These are phyloP conservation scores for Chaetomidium leptoderma DNA, from an alignment of 495 filamentous ascomycete species.

Conservation along the genomic window DNA sequence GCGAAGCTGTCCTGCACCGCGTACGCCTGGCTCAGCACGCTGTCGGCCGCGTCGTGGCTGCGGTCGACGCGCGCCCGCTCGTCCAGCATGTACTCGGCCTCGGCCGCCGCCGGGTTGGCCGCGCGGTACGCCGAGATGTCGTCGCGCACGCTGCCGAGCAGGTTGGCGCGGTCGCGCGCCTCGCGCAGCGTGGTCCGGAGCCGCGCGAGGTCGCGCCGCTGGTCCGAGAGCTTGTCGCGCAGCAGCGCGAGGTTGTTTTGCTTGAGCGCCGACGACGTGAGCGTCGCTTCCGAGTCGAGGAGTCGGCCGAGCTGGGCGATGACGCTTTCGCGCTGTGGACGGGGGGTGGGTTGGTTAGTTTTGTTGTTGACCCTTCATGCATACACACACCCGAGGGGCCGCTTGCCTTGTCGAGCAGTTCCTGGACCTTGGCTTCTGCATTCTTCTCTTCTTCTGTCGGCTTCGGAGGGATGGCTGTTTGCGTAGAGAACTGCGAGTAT, in stretches of 20 bases:
- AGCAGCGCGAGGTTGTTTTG: slow-evolving; percentile 91
- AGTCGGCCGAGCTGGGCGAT: slow-evolving; percentile 81
- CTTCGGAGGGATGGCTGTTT: slow-evolving; percentile 71
- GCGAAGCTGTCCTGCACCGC: slow-evolving; percentile 91
- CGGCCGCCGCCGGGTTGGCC: slow-evolving; percentile 71
- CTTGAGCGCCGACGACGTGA: slow-evolving; percentile 85
- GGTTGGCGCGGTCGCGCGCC: slow-evolving; percentile 78
- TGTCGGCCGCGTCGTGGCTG: slow-evolving; percentile 81
- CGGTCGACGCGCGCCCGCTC: slow-evolving; percentile 81
- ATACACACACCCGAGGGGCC: no score
- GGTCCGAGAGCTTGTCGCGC: slow-evolving; percentile 81
- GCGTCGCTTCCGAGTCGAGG: slow-evolving; percentile 88
- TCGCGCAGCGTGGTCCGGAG: slow-evolving; percentile 63
- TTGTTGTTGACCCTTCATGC: neutral
- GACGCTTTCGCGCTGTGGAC: slow-evolving; percentile 67
- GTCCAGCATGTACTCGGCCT: slow-evolving; percentile 95
- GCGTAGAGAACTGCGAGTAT: slow-evolving; percentile 89
- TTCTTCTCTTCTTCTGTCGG: slow-evolving; percentile 80
- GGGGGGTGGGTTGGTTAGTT: slow-evolving; percentile 10
- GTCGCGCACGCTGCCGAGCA: slow-evolving; percentile 84
- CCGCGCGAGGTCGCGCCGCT: slow-evolving; percentile 75
- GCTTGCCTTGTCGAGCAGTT: slow-evolving; percentile 70
- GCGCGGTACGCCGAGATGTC: slow-evolving; percentile 87
- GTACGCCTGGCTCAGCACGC: slow-evolving; percentile 92
- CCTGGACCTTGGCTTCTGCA: slow-evolving; percentile 76